These are phyloP conservation scores for Diutina catenulata DNA, from an alignment of 1,139 yeast genomes.

Conservation along the genomic window DNA sequence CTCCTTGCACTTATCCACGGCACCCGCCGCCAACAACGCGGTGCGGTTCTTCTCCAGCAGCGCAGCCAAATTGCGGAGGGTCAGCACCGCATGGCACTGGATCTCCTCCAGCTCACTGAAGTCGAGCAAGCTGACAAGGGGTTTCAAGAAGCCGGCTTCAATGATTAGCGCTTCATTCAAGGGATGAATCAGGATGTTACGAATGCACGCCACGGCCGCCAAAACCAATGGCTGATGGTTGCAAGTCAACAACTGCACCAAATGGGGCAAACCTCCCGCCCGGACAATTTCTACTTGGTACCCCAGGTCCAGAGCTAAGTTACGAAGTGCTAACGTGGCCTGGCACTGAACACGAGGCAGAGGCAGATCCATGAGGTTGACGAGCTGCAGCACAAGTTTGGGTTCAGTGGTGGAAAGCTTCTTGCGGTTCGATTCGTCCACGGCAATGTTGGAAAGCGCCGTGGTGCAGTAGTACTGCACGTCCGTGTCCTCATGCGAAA, in stretches of 20 bases:
- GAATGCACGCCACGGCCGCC: slow-evolving; percentile 96
- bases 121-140: slow-evolving; percentile 76
- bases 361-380: slow-evolving; percentile 81
- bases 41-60: slow-evolving; percentile 86
- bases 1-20: slow-evolving; percentile 86
- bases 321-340: slow-evolving; percentile 91
- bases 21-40: slow-evolving; percentile 90
- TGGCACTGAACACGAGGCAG: slow-evolving; percentile 96
- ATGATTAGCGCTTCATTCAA: slow-evolving; percentile 89
- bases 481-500: slow-evolving; percentile 84
- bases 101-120: slow-evolving; percentile 87
- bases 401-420: slow-evolving; percentile 89
- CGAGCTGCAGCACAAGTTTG: slow-evolving; percentile 79
- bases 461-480: slow-evolving; percentile 98
- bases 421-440: slow-evolving; percentile 82
- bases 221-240: slow-evolving; percentile 85
- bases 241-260: slow-evolving; percentile 77
- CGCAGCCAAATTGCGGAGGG: slow-evolving; percentile 91
- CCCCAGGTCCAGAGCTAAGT: slow-evolving; percentile 85
- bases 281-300: slow-evolving; percentile 93
- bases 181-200: slow-evolving; percentile 95
- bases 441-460: slow-evolving; percentile 93
- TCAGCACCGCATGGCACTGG: slow-evolving; percentile 95
- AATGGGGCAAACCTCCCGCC: slow-evolving; percentile 89
- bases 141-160: slow-evolving; percentile 90